These are phyloP conservation scores for Eremochloa ophiuroides DNA, from an alignment of 176 grass and related monocot species.

Conservation along the genomic window DNA sequence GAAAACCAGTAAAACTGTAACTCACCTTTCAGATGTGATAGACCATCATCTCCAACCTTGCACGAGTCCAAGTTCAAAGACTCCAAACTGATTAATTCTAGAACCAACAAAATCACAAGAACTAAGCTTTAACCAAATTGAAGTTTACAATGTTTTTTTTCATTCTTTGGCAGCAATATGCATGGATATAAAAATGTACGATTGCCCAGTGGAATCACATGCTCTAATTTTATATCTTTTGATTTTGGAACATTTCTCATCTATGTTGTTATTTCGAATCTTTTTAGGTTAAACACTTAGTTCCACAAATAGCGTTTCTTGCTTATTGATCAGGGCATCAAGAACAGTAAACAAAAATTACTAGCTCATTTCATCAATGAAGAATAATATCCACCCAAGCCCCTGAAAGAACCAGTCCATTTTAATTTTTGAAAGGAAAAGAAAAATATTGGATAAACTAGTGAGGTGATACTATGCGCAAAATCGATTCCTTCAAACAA, in stretches of 20 bases:
- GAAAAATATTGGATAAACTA: not conserved
- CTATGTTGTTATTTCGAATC: not conserved
- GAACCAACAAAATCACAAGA: conserved; percentile 14
- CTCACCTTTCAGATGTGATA: conserved; percentile 74
- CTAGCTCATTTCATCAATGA: not conserved
- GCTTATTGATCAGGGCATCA: not conserved
- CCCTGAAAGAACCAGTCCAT: not conserved
- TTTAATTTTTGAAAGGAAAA: not conserved
- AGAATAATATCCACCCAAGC: not conserved
- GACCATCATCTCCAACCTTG: conserved; percentile 78
- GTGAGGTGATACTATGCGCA: not conserved
- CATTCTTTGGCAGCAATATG: not conserved
- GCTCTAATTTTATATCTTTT: not conserved
- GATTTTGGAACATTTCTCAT: not conserved
- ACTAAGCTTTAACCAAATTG: conserved; percentile 1
- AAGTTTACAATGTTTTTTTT: not conserved
- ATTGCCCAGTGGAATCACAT: not conserved
- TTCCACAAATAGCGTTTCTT: not conserved
- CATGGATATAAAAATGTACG: not conserved
- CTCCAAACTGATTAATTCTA: conserved; percentile 82
- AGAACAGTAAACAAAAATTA: not conserved
- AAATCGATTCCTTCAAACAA: not conserved
- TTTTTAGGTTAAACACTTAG: not conserved
- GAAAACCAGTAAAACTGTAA: not conserved
- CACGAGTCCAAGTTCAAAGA: conserved; percentile 95